Percentiles rank a stretch among this genome's conserved stretches.
phyloP scores from a whole-genome alignment of 768 basidiomycete genomes.

The Amanita inopinata region DNA sequence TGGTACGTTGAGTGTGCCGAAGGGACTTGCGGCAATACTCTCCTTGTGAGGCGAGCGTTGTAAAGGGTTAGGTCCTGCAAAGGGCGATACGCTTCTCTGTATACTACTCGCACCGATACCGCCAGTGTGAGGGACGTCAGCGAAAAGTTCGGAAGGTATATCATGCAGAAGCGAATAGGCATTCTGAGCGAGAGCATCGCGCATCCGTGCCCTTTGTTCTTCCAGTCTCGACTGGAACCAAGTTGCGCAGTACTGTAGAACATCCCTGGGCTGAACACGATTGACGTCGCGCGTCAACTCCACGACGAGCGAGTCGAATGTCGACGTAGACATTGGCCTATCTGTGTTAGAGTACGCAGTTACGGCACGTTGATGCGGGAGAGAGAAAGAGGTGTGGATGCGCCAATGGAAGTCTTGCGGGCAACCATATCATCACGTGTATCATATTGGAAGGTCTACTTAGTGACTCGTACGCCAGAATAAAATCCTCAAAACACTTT shows the following conservation, averaged over 20 bases:
- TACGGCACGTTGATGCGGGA: no score
- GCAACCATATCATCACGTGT: background rate
- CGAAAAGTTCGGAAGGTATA: conserved; percentile 48
- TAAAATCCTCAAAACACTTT: conserved; percentile 15
- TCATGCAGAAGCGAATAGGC: conserved; percentile 38
- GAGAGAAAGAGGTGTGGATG: background rate
- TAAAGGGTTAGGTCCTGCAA: conserved; percentile 34
- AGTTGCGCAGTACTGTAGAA: conserved; percentile 85
- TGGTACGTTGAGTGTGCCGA: conserved; percentile 71
- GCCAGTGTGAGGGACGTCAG: conserved; percentile 34
- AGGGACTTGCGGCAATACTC: conserved; percentile 55
- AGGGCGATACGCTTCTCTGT: conserved; percentile 31
- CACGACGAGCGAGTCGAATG: conserved; percentile 72
- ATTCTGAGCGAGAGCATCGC: conserved; percentile 53
- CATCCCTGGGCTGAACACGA: conserved; percentile 81
- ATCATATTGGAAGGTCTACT: background rate
- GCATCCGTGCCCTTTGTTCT: conserved; percentile 68
- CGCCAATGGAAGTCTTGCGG: background rate
- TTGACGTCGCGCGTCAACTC: conserved; percentile 83
- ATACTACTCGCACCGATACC: conserved; percentile 13
- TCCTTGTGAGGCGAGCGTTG: conserved; percentile 49
- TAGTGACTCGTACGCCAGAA: background rate
- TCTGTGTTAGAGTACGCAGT: no score
- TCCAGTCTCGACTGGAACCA: conserved; percentile 91
- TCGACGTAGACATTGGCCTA: conserved; percentile 40